Base-by-base conservation (phyloP, 2,329 filamentous ascomycete genomes). In the Grosmannia clavigera region DNA sequence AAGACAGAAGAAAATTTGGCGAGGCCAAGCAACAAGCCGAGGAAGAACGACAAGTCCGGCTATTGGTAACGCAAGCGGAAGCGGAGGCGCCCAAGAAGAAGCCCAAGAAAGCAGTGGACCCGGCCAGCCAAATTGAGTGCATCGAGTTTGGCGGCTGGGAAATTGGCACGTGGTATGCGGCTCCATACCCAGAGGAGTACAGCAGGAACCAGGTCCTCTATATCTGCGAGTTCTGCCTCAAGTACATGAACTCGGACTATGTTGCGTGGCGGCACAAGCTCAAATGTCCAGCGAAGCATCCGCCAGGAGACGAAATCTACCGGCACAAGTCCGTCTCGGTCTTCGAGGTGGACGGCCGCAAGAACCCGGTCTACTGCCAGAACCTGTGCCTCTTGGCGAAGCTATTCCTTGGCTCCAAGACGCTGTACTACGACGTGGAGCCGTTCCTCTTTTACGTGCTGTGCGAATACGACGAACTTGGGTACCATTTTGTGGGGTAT, bases 221-320 rank as follows among this genome's bases (percentile, higher is more conserved):
- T 73, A 97, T 99, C 64, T 99, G 94, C 78, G 95, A 99, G 72
- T 99, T 97, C 72, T 99, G 94, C 71, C 79, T 99, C 62, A 99
- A 97, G 74, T 99, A 99, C 75, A 96, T 99, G 91, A 96, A 95
- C 72, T 97, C 94, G 22, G 92, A 96, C 71, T 97, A 95, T 68
- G 94, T 99, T 33, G 92, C 94, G 16, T 97, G 92, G 90, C 84
- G 94, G 58, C 94, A 99, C 74, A 97, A 97, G 75, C 82, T 91
- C 67, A 99, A 99, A 76, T 99, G 94, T 67, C 88, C 90, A 6
- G 91, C 91, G 43, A 97, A 97, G 71, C 92, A 97, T 69, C 95
- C 94, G 3, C 95, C 95, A 0, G 94, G 94, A 29, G 94, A 99
- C 68, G 94, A 99, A 70, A 97, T 99, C 57, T 99, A 99, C 70